phyloP scores from a whole-genome alignment of 1,284 basidiomycete genomes.

The Trichosporon sp. region DNA sequence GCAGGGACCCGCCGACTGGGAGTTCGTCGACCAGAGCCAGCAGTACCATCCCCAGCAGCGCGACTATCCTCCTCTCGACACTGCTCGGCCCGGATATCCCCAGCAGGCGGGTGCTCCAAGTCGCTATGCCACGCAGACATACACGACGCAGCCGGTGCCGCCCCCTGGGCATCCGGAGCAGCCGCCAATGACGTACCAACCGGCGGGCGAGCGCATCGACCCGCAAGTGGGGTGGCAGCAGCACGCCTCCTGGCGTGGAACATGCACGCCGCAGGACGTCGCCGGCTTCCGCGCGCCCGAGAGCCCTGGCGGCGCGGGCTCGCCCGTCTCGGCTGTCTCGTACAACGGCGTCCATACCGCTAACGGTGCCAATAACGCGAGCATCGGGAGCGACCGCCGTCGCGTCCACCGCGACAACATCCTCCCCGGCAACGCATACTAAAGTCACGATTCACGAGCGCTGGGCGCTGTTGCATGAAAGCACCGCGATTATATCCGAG shows the following conservation, averaged over 20 bases:
- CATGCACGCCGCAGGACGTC: conserved; percentile 14
- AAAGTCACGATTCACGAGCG: background rate
- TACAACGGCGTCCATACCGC: background rate
- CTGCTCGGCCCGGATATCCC: background rate
- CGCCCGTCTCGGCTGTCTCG: background rate
- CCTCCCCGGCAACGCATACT: background rate
- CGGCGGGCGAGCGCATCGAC: background rate
- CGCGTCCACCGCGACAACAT: background rate
- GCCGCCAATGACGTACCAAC: background rate
- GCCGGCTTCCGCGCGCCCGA: conserved; percentile 1
- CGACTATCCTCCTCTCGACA: background rate
- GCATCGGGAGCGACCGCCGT: background rate
- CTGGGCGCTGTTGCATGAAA: background rate
- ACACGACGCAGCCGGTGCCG: background rate
- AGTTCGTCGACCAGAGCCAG: conserved; percentile 3
- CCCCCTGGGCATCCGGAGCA: conserved; percentile 2
- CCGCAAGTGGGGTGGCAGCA: background rate
- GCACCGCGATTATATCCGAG: background rate
- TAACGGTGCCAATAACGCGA: no score
- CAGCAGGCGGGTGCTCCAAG: background rate
- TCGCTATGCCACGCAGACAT: conserved; percentile 1
- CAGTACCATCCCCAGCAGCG: conserved; percentile 2
- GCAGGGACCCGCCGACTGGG: background rate
- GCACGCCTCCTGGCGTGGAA: conserved; percentile 2
- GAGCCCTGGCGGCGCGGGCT: background rate